These are phyloP conservation scores for Mortierella sp. DNA, from an alignment of 371 early-diverging fungal genomes.

Conservation along the genomic window DNA sequence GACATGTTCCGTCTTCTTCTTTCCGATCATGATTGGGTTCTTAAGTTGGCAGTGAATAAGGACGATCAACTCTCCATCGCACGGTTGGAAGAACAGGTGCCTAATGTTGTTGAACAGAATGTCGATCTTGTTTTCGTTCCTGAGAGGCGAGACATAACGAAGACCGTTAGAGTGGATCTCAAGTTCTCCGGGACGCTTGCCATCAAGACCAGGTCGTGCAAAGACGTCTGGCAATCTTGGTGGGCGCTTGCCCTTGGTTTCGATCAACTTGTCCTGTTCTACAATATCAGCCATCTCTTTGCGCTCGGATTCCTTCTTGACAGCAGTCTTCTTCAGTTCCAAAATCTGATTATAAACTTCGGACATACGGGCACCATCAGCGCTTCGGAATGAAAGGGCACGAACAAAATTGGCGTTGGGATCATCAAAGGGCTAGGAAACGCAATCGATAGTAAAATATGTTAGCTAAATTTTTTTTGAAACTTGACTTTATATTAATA, in stretches of 20 bases:
- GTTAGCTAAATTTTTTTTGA: constrained; percentile 6
- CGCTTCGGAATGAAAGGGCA: constrained; percentile 91
- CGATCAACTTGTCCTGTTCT: constrained; percentile 91
- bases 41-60: constrained; percentile 97
- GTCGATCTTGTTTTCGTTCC: constrained; percentile 88
- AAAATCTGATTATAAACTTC: constrained; percentile 88
- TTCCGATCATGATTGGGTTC: constrained; percentile 97
- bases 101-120: constrained; percentile 98
- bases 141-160: constrained; percentile 86
- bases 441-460: neutral
- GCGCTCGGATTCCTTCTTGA: constrained; percentile 91
- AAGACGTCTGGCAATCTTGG: constrained; percentile 88
- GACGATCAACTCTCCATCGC: constrained; percentile 96
- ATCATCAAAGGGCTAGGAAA: constrained; percentile 85
- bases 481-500: neutral
- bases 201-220: constrained; percentile 87
- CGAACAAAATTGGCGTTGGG: constrained; percentile 92
- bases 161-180: constrained; percentile 97
- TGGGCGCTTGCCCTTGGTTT: constrained; percentile 85
- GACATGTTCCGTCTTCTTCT: constrained; percentile 98
- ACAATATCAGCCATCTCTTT: constrained; percentile 97
- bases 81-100: constrained; percentile 98
- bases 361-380: constrained; percentile 85
- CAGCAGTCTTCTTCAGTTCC: constrained; percentile 91
- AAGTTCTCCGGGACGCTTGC: constrained; percentile 93